Evolutionary conservation across 2,329 filamentous ascomycete species (phyloP), one percentile per base, ranked within the genome.

Genomic region (Colletotrichum cereale): DNA sequence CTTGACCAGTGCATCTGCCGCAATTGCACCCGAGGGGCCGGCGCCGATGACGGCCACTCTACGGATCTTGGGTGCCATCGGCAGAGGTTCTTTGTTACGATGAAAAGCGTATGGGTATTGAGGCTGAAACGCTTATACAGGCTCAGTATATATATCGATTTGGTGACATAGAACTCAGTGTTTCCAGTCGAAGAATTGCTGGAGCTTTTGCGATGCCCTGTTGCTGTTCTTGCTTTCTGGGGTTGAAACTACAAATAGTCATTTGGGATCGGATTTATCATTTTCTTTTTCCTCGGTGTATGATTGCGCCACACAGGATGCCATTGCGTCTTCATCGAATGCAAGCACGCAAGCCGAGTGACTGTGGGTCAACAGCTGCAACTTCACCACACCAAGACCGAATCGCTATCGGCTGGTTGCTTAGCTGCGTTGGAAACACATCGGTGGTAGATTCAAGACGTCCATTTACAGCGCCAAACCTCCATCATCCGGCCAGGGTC

Each of bases 21-120:
- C 79, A 71, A 90, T 89, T 24, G 86, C 86, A 2, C 88, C 88
- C 0, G 86, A 82, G 1, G 88, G 88, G 2, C 88, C 88, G 1
- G 88, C 84, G 14, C 88, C 88, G 72, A 90, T 88, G 4, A 90
- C 83, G 42, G 88, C 88, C 8, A 90, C 84, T 18, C 79, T 74
- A 18, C 67, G 67, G 8, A 71, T 71, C 67, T 62, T 70, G 0
- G 29, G 47, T 5, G 29, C 0, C 61, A 70, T 72, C 5, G 29
- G 21, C 7, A n/a, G 6, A 34, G 14, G 21, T 38, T n/a, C 11
- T 8, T 24, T 36, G 29, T 55, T 24, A 18, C 16, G 4, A 40
- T 2, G 36, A 7, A 6, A 3, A 11, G 12, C 4, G 18, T 12
- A 21, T 1, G 18, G 18, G 1, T 5, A 12, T 40, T 42, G n/a